Percentiles rank a stretch among this genome's conserved stretches.
These are phyloP conservation scores for Penicillium palitans DNA, from an alignment of 2,329 filamentous ascomycete species.

Conservation along the genomic window DNA sequence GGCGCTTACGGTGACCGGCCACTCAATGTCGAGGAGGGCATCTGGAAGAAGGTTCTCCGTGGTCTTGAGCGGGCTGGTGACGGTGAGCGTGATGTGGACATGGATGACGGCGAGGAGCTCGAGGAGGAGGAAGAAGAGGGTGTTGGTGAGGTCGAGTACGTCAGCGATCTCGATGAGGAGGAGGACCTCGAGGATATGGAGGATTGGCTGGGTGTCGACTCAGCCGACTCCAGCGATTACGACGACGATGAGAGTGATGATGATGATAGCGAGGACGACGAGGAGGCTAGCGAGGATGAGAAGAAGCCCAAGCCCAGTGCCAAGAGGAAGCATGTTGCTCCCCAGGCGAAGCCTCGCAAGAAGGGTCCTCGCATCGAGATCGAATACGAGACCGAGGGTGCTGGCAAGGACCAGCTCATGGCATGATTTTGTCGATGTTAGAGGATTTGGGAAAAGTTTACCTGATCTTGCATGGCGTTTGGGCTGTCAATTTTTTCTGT, in stretches of 20 bases:
- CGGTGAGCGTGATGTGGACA: slow-evolving; percentile 77
- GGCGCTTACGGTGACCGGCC: slow-evolving; percentile 94
- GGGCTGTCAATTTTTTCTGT: slow-evolving; percentile 18
- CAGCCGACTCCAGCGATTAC: slow-evolving; percentile 51
- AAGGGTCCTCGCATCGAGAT: slow-evolving; percentile 69
- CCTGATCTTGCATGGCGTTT: slow-evolving; percentile 38
- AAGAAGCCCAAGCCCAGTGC: slow-evolving; percentile 47
- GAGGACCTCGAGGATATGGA: slow-evolving; percentile 90
- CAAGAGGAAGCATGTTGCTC: slow-evolving; percentile 59
- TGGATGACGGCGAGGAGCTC: slow-evolving; percentile 81
- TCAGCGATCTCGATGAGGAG: slow-evolving; percentile 80
- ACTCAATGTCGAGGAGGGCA: slow-evolving; percentile 87
- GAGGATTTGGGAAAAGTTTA: slow-evolving; percentile 25
- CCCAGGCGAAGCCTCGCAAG: slow-evolving; percentile 58
- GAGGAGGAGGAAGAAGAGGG: slow-evolving; percentile 72
- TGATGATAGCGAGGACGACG: slow-evolving; percentile 48
- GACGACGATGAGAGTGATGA: slow-evolving; percentile 57
- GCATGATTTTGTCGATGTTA: slow-evolving; percentile 31
- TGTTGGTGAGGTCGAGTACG: slow-evolving; percentile 82
- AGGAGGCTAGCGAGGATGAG: slow-evolving; percentile 45
- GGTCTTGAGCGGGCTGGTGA: slow-evolving; percentile 86
- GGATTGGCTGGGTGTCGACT: slow-evolving; percentile 83
- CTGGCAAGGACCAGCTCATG: slow-evolving; percentile 52
- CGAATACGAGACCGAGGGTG: slow-evolving; percentile 73
- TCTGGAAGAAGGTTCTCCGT: slow-evolving; percentile 96